Conservation (phyloP, 495 filamentous ascomycete species). For the Neurospora tetrasperma region DNA sequence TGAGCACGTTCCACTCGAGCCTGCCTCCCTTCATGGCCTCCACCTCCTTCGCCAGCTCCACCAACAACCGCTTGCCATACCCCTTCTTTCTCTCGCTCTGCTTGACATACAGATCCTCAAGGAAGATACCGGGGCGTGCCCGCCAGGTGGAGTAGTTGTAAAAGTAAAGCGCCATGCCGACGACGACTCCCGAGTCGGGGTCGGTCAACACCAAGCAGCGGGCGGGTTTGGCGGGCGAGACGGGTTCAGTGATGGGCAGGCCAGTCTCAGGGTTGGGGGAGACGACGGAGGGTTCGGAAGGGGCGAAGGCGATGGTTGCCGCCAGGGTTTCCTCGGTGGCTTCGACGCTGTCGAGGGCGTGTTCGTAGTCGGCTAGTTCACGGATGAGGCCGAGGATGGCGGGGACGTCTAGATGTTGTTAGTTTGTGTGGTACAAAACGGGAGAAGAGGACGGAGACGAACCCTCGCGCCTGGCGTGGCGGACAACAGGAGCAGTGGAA, state of each 20-base stretch:
- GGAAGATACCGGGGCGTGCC: slow-evolving; percentile 75
- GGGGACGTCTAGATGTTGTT: slow-evolving; percentile 53
- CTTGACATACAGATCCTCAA: slow-evolving; percentile 86
- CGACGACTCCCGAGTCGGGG: slow-evolving; percentile 24
- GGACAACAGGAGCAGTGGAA: slow-evolving; percentile 10
- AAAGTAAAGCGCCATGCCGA: slow-evolving; percentile 51
- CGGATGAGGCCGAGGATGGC: slow-evolving; percentile 74
- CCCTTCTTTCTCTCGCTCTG: slow-evolving; percentile 59
- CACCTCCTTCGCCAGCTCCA: slow-evolving; percentile 66
- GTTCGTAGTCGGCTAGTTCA: slow-evolving; percentile 82
- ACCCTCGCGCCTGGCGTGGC: slow-evolving; percentile 28
- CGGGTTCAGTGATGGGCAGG: slow-evolving; percentile 32
- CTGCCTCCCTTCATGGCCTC: slow-evolving; percentile 60
- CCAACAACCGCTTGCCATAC: slow-evolving; percentile 68
- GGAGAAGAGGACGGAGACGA: not conserved
- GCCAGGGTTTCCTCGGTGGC: slow-evolving; percentile 67
- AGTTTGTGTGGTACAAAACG: not conserved
- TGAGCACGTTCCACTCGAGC: slow-evolving; percentile 88
- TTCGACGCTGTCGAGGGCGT: slow-evolving; percentile 60
- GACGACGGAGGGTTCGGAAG: slow-evolving; percentile 29
- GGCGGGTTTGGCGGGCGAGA: slow-evolving; percentile 29
- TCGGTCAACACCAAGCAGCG: slow-evolving; percentile 39
- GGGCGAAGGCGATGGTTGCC: slow-evolving; percentile 68
- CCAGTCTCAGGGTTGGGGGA: slow-evolving; percentile 11
- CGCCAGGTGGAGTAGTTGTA: slow-evolving; percentile 72